Base-by-base conservation (phyloP, 345 rosid genomes). In the Populus deltoides region DNA sequence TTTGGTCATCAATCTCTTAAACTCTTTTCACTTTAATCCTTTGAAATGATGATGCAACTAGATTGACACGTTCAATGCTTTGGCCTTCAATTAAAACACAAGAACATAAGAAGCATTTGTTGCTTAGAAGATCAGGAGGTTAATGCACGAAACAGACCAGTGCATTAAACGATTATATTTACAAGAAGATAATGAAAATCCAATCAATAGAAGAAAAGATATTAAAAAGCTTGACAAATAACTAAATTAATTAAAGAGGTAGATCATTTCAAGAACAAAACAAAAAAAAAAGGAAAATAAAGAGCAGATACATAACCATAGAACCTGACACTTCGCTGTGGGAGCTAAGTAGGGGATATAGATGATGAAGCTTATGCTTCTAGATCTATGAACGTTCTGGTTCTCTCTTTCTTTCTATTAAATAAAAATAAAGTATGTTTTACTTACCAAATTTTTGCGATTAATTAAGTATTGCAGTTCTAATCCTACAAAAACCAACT, bases 401-500 rank as follows among this genome's bases (percentile, higher is more conserved):
- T 38, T 35, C 29, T 24, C 65, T 24, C 4, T 41, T 41, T 59
- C 63, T 4, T 9, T 24, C 22, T 55, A 41, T 11, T 43, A 43
- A 43, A 43, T 59, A 59, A n/a, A 59, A 59, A 59, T 9, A 55
- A 20, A 57, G 27, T 57, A n/a, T 8, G 27, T 57, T 24, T 57
- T n/a, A 22, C 63, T 8, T 9, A 10, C 63, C 27, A 57, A n/a
- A n/a, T 0, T n/a, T 59, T 24, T 59, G 25, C 29, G 33, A 9
- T 68, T 69, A 57, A 10, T 59, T 49, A 8, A 38, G 27, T 75
- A 38, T 51, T 31, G 77, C 65, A 72, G 33, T 62, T 77, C 72
- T 33, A 73, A 39, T 71, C 80, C 80, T 67, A 49, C 69, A 77
- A 77, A 68, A 69, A 66, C 77, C 91, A 85, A 70, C 90, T 79